Percentiles rank a stretch among this genome's conserved stretches.
Evolutionary conservation across 176 grass and related monocot species (phyloP).

Genomic region (Oropetium thomaeum): DNA sequence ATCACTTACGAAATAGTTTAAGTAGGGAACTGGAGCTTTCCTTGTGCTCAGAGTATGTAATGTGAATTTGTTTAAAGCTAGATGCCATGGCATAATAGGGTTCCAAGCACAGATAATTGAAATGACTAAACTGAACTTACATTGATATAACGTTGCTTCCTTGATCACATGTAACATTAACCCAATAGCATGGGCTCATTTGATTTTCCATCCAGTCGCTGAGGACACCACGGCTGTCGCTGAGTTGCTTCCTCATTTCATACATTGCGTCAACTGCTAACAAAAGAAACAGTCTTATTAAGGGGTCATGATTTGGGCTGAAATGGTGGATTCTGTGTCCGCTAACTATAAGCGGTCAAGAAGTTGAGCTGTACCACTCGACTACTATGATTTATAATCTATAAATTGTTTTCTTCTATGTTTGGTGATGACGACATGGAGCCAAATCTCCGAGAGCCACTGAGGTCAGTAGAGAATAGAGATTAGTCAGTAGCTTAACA

Average conservation of each 20-base stretch:
- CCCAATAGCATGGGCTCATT: conserved; percentile 56
- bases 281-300: conserved; percentile 4
- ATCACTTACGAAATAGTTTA: background rate
- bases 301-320: background rate
- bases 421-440: too few relatives aligned
- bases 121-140: conserved; percentile 49
- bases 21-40: background rate
- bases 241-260: conserved; percentile 59
- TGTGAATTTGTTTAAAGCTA: conserved; percentile 11
- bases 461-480: too few relatives aligned
- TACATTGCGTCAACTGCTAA: conserved; percentile 32
- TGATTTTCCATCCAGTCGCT: conserved; percentile 55
- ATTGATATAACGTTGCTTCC: conserved; percentile 34
- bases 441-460: too few relatives aligned
- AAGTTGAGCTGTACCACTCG: too few relatives aligned
- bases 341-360: too few relatives aligned
- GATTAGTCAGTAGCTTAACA: too few relatives aligned
- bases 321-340: background rate
- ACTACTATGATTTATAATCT: too few relatives aligned
- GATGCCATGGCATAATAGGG: background rate
- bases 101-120: conserved; percentile 18
- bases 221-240: conserved; percentile 37
- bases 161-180: conserved; percentile 35
- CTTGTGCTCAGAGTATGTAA: background rate
- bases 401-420: too few relatives aligned